These are phyloP conservation scores for Solanum ahanhuiri DNA, from an alignment of 257 asterid species.

Conservation along the genomic window DNA sequence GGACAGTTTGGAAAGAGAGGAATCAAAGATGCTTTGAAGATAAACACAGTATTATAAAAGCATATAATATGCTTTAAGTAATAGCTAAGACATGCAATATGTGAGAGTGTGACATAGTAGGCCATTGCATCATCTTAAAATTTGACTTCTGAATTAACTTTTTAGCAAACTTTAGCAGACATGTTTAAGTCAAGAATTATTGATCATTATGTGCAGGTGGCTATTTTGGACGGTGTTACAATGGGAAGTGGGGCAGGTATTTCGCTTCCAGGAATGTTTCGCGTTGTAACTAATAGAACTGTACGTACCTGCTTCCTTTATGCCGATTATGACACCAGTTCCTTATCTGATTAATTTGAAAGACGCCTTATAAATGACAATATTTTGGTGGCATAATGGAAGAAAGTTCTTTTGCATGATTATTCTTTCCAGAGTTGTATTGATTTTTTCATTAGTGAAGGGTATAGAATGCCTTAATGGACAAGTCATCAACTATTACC, in stretches of 20 bases:
- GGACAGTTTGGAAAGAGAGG: not conserved
- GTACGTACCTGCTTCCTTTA: conserved; percentile 54
- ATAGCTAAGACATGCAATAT: not conserved
- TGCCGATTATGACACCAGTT: not conserved
- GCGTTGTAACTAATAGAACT: conserved; percentile 89
- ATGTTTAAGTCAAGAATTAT: not conserved
- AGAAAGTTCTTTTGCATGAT: not conserved
- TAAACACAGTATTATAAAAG: not conserved
- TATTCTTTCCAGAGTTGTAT: not conserved
- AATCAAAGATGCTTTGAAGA: not conserved
- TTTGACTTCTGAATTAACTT: not conserved
- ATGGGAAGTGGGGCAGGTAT: conserved; percentile 98
- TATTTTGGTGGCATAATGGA: not conserved
- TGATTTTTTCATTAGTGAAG: not conserved
- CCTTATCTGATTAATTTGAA: not conserved
- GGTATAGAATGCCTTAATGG: not conserved
- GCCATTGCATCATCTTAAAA: not conserved
- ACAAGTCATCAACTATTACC: not conserved
- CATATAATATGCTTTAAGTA: not conserved
- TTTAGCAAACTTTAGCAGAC: not conserved
- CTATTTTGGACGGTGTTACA: conserved; percentile 81
- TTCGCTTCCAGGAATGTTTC: conserved; percentile 96
- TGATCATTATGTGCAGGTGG: conserved; percentile 49
- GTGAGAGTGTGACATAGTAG: not conserved
- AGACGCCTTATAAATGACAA: not conserved